These are phyloP conservation scores for Cladorrhinum samala DNA, from an alignment of 495 filamentous ascomycete genomes.

Conservation along the genomic window DNA sequence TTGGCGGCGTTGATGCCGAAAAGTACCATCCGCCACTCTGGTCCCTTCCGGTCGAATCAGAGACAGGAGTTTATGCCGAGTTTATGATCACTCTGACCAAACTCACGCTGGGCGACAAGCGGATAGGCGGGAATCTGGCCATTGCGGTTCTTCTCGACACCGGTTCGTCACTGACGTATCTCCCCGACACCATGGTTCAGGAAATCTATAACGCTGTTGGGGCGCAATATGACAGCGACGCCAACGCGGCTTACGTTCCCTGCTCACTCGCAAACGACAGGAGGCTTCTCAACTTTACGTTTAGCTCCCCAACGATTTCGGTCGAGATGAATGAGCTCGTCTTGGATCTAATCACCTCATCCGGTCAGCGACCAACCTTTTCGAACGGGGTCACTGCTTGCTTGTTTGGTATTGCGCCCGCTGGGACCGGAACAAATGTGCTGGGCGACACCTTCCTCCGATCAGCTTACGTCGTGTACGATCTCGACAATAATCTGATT, in stretches of 20 bases:
- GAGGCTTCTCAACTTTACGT: constrained; percentile 61
- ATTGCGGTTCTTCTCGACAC: constrained; percentile 80
- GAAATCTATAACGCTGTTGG: constrained; percentile 58
- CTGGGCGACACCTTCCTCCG: constrained; percentile 92
- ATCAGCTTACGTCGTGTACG: constrained; percentile 88
- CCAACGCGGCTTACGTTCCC: constrained; percentile 61
- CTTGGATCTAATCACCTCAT: constrained; percentile 50
- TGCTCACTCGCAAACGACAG: constrained; percentile 58
- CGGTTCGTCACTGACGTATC: constrained; percentile 84
- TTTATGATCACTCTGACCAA: constrained; percentile 76
- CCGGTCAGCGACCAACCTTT: constrained; percentile 48
- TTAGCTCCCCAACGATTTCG: constrained; percentile 59
- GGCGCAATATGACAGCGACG: constrained; percentile 53
- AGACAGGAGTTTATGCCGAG: constrained; percentile 55
- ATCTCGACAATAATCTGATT: constrained; percentile 82
- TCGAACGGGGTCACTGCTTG: constrained; percentile 58
- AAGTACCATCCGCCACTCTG: constrained; percentile 67
- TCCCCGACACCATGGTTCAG: constrained; percentile 62
- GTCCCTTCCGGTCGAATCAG: constrained; percentile 68
- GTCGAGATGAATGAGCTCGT: constrained; percentile 75
- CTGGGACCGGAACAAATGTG: constrained; percentile 58
- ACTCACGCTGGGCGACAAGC: constrained; percentile 36
- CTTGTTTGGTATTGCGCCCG: constrained; percentile 70
- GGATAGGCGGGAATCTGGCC: constrained; percentile 49
- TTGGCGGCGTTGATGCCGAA: constrained; percentile 82